These are phyloP conservation scores for Hymenoscyphus scutula DNA, from an alignment of 2,329 filamentous ascomycete genomes.

Conservation along the genomic window DNA sequence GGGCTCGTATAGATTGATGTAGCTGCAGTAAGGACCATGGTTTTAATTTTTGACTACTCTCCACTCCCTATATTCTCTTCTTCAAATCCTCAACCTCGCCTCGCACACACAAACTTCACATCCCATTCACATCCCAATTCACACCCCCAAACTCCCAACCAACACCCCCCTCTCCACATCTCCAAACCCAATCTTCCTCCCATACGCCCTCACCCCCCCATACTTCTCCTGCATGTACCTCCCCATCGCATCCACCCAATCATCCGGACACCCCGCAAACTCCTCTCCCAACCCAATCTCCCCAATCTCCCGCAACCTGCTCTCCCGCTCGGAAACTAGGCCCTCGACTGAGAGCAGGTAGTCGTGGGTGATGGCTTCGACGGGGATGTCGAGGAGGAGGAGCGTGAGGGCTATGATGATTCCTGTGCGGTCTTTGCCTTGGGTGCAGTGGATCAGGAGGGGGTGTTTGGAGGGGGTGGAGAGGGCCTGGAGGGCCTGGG, in stretches of 20 bases:
- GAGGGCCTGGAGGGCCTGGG: slow-evolving; percentile 48
- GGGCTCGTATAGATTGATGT: background rate
- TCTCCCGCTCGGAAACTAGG: slow-evolving; percentile 59
- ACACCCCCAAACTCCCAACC: slow-evolving; percentile 3
- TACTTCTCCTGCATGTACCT: slow-evolving; percentile 59
- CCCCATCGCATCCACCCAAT: slow-evolving; percentile 60
- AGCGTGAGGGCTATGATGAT: slow-evolving; percentile 67
- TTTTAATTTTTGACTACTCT: too few relatives aligned
- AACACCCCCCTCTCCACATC: slow-evolving; percentile 31
- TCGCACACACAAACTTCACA: too few relatives aligned
- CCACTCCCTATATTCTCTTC: too few relatives aligned
- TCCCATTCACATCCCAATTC: background rate
- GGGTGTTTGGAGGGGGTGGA: slow-evolving; percentile 54
- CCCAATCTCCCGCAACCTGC: slow-evolving; percentile 64
- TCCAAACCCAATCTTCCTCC: slow-evolving; percentile 60
- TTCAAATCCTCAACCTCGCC: too few relatives aligned
- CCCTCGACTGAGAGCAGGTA: slow-evolving; percentile 66
- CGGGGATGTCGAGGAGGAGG: slow-evolving; percentile 58
- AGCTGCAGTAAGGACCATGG: too few relatives aligned
- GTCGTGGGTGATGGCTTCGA: slow-evolving; percentile 64
- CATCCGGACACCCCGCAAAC: slow-evolving; percentile 64
- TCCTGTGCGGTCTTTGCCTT: slow-evolving; percentile 84
- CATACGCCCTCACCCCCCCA: slow-evolving; percentile 65
- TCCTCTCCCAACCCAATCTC: slow-evolving; percentile 70
- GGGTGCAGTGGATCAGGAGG: slow-evolving; percentile 76